Evolutionary conservation across 441 rosid genomes (phyloP).

Genomic region (Gossypium lobatum): DNA sequence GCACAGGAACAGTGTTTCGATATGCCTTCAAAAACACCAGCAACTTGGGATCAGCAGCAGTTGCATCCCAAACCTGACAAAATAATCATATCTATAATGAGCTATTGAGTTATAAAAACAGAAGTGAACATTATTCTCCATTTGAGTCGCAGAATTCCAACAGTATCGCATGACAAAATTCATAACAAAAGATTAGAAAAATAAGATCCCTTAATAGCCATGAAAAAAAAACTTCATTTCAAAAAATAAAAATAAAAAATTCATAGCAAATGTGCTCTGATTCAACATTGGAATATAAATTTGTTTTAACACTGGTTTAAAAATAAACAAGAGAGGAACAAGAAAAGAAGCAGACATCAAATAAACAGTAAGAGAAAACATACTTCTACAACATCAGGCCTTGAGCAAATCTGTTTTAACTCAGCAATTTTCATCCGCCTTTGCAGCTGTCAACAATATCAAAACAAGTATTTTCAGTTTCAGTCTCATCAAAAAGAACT

Average conservation of each 20-base stretch:
- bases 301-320: not conserved
- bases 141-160: not conserved
- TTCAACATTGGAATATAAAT: not conserved
- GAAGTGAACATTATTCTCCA: not conserved
- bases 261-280: not conserved
- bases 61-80: slow-evolving; percentile 94
- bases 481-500: not conserved
- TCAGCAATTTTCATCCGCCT: slow-evolving; percentile 96
- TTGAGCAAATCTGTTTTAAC: slow-evolving; percentile 81
- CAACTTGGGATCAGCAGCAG: slow-evolving; percentile 92
- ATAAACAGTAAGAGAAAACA: not conserved
- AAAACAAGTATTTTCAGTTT: not conserved
- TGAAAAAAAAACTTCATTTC: not conserved
- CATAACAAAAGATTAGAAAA: not conserved
- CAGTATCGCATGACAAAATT: not conserved
- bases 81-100: not conserved
- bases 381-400: slow-evolving; percentile 99
- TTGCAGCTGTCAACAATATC: slow-evolving; percentile 50
- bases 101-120: not conserved
- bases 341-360: not conserved
- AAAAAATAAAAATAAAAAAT: not conserved
- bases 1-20: slow-evolving; percentile 93
- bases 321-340: not conserved
- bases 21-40: slow-evolving; percentile 89
- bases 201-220: not conserved